These are phyloP conservation scores for Alnus rubra DNA, from an alignment of 306 rosid genomes.

Conservation along the genomic window DNA sequence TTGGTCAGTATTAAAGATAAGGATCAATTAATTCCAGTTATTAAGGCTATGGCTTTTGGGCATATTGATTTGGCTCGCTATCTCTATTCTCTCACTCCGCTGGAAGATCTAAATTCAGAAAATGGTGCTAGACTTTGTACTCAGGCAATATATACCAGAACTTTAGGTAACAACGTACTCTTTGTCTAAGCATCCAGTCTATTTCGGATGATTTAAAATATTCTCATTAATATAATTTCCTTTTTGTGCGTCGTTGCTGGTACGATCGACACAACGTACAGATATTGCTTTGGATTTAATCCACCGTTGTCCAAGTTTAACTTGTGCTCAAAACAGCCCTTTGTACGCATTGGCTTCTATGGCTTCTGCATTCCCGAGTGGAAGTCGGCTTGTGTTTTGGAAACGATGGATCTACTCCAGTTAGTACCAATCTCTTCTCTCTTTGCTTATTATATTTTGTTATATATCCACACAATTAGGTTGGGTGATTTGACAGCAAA, in stretches of 20 bases:
- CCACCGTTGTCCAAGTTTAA: not conserved
- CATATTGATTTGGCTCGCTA: not conserved
- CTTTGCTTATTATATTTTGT: not conserved
- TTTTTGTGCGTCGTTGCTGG: not conserved
- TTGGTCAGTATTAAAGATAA: not conserved
- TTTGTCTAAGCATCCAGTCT: not conserved
- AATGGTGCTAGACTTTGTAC: not conserved
- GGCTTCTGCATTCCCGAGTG: not conserved
- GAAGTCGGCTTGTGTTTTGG: not conserved
- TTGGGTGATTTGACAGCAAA: too few relatives aligned
- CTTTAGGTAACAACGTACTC: not conserved
- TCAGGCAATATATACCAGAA: not conserved
- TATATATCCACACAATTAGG: too few relatives aligned
- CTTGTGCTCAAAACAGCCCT: not conserved
- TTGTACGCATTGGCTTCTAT: not conserved
- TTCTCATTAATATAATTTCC: not conserved
- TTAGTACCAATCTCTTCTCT: not conserved
- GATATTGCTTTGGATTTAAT: not conserved
- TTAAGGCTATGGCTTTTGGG: not conserved
- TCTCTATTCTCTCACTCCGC: not conserved
- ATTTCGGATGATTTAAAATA: not conserved
- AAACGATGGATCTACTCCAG: not conserved
- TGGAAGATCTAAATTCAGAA: not conserved
- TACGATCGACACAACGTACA: not conserved
- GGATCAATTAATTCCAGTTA: not conserved